A percentile compares a stretch with the other conserved stretches of the same genome.
These are phyloP conservation scores for Volvox carteri DNA, from an alignment of 163 green algal species.

Conservation along the genomic window DNA sequence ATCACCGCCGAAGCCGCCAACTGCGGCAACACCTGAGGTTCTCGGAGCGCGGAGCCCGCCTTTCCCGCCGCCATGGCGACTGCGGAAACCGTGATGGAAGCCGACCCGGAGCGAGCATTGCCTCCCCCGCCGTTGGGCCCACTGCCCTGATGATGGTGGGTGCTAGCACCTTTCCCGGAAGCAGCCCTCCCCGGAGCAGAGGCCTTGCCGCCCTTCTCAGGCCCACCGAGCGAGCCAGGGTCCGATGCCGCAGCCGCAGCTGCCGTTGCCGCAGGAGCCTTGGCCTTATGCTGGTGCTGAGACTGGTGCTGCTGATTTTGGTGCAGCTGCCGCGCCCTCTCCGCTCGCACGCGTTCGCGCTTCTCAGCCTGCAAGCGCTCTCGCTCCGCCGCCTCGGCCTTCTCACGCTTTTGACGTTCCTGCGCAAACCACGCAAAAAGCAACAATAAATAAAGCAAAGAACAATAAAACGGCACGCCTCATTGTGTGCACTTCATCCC, in stretches of 20 bases:
- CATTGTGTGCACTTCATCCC: too few species aligned
- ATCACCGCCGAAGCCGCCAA: too few species aligned
- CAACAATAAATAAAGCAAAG: too few species aligned
- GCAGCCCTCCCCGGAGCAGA: too few species aligned
- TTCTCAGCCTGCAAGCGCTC: conserved; percentile 65
- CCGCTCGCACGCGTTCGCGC: conserved; percentile 63
- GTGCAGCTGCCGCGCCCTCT: conserved; percentile 55
- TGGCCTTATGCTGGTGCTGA: conserved; percentile 18
- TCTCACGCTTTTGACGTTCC: conserved; percentile 58
- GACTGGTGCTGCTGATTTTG: conserved; percentile 46
- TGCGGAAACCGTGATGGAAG: not conserved
- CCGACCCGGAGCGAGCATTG: not conserved
- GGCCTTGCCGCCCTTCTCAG: too few species aligned
- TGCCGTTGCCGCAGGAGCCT: not conserved
- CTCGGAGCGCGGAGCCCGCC: too few species aligned
- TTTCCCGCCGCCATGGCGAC: too few species aligned
- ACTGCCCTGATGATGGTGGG: too few species aligned
- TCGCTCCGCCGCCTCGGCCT: conserved; percentile 60
- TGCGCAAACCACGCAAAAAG: not conserved
- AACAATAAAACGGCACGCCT: not conserved
- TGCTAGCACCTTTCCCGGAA: too few species aligned
- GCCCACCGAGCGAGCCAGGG: too few species aligned
- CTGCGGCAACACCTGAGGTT: too few species aligned
- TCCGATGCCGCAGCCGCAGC: too few species aligned
- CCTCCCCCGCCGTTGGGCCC: not conserved